Evolutionary conservation across 73 alveolate genomes (phyloP).

Genomic region (Blepharisma japonicum): DNA sequence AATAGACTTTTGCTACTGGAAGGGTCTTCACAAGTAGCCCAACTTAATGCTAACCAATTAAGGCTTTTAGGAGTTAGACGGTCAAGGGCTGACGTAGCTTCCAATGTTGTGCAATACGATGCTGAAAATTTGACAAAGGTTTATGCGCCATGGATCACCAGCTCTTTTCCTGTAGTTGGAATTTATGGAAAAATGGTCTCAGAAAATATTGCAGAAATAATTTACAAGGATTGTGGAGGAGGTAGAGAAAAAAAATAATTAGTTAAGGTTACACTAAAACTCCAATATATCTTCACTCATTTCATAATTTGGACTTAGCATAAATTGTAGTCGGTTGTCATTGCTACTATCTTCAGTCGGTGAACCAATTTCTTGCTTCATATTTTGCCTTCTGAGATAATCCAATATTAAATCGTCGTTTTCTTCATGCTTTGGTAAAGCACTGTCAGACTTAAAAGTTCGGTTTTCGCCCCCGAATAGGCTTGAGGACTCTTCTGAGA

Average conservation of each 20-base stretch:
- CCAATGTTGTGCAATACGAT: not conserved
- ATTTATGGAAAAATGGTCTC: not conserved
- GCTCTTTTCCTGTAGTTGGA: not conserved
- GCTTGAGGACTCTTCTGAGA: too few relatives aligned
- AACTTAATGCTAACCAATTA: not conserved
- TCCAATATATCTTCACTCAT: not conserved
- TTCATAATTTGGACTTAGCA: too few relatives aligned
- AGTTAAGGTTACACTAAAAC: not conserved
- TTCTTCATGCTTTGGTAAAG: too few relatives aligned
- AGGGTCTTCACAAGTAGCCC: not conserved
- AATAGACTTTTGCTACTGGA: not conserved
- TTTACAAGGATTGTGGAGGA: not conserved
- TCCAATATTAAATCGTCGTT: too few relatives aligned
- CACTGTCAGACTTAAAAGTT: too few relatives aligned
- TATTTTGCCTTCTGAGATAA: too few relatives aligned
- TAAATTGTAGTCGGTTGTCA: too few relatives aligned
- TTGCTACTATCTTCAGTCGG: too few relatives aligned
- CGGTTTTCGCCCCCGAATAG: too few relatives aligned
- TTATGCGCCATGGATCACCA: not conserved
- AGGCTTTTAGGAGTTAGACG: not conserved
- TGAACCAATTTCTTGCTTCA: too few relatives aligned
- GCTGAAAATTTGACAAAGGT: not conserved
- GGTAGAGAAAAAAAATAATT: not conserved
- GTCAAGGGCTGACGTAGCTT: not conserved
- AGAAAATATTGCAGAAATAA: not conserved